Base-by-base conservation (phyloP, 352 stramenopile genomes). In the Globisporangium parvum region DNA sequence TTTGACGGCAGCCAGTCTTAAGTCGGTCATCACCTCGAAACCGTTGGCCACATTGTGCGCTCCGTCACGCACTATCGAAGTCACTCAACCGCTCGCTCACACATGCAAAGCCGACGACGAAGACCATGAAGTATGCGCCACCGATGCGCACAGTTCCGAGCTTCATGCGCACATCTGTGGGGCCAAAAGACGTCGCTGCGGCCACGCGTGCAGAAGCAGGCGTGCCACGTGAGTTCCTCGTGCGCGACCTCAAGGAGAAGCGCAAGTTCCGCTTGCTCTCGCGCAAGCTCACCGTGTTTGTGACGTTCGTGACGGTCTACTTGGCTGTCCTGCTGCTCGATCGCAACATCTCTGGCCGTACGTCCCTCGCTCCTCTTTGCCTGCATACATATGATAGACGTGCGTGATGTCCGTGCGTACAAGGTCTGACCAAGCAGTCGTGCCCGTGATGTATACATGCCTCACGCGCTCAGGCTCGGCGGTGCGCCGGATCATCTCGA, bases 281-380 rank as follows among this genome's bases (percentile, higher is more conserved):
- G 12, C 64, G 78, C 39, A 87, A 89, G 37, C 71, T 89, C 23
- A 63, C 68, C 0, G 61, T 65, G 4, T 89, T 87, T 39, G 71
- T 89, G 23, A 74, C 70, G 1, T 83, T 89, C 39, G 63, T 85
- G 26, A 47, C 23, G 37, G 67, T 87, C 55, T 89, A 89, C 61
- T 64, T 80, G 20, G 52, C 62, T 0, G 75, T 75, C 28, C 53
- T 88, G 12, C 59, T 86, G 15, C 55, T 84, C 26, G 75, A 88
- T 57, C 73, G 78, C 52, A 85, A 87, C 53, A 87, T 87, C 33
- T 73, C 73, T 10, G 63, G 68, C n/a, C 77, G 77, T 86, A 73
- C 21, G 73, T 77, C 31, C 12, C 31, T 37, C 28, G 2, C 31
- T 37, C 26, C 26, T 31, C 6, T 31, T 31, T 31, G 26, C 26